Base-by-base conservation (phyloP, 2,329 filamentous ascomycete genomes). In the Ceratocystis eucalypticola region DNA sequence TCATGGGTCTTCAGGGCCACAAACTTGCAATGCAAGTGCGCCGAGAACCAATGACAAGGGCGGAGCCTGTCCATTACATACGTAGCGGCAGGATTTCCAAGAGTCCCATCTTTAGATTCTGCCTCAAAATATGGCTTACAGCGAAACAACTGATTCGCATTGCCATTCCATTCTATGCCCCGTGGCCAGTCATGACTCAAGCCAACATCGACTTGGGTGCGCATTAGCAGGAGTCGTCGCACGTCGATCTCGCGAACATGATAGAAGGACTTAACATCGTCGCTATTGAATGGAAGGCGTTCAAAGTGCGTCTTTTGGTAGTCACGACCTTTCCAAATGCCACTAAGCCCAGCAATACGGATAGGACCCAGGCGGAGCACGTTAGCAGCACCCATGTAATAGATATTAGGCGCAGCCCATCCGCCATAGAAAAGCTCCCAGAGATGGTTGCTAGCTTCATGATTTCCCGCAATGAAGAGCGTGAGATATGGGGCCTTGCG, bases 171-270 rank as follows among this genome's bases (percentile, higher is more conserved):
- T 76, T 96, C 94, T 65, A 97, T 84, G 0, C 82, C 86, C 62
- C 87, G 84, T 0, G 94, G 94, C 94, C 94, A 99, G 77, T 99
- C 94, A 73, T 99, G 94, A 71, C 92, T 96, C 65, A 99, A 76
- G 2, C 92, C 91, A 57, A 99, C 79, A 70, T 99, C 94, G 46
- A 97, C 86, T 72, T 96, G 93, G 20, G 88, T 89, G n/a, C 85
- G 83, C 41, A 97, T 72, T 72, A 92, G 86, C 48, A 96, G 79
- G 44, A 99, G 77, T 76, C 96, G 97, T 71, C 93, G 86, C n/a
- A 90, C 84, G 73, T 99, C 94, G 12, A 95, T 76, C 75, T 96
- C 92, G 57, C 94, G 83, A 25, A 96, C 85, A 73, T 97, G 93
- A 72, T 96, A 97, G 71, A 95, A 89, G 65, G 84, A 88, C 74